Evolutionary conservation across 331 rosid genomes (phyloP).

Genomic region (Rhamnella rubrinervis): DNA sequence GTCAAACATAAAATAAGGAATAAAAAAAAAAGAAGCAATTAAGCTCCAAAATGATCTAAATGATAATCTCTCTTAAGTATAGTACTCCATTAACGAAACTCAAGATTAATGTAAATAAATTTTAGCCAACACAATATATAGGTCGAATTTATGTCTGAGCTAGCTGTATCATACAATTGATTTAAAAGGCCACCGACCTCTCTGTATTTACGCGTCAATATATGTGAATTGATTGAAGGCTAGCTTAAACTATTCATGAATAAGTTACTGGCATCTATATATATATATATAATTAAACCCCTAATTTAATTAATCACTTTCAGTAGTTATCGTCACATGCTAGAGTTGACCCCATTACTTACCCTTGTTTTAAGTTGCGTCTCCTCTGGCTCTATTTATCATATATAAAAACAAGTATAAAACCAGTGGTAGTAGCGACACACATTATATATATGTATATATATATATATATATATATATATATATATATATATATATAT

Average conservation of each 20-base stretch:
- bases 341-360: conserved; percentile 54
- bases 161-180: not conserved
- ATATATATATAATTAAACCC: conserved; percentile 12
- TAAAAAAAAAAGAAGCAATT: no score
- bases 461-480: no score
- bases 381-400: not conserved
- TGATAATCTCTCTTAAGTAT: no score
- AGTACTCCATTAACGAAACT: no score
- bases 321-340: conserved; percentile 45
- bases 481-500: no score
- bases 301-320: conserved; percentile 9
- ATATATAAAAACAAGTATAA: no score
- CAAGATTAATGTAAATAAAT: not conserved
- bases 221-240: conserved; percentile 7
- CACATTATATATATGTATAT: no score
- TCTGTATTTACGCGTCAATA: conserved; percentile 26
- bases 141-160: conserved; percentile 20
- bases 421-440: no score
- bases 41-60: no score
- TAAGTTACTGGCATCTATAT: no score
- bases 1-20: no score
- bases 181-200: conserved; percentile 39
- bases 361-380: conserved; percentile 16
- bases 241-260: no score
- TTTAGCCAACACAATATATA: conserved; percentile 30